Conservation (phyloP, 106 monocot genomes). For the Phalaenopsis aphrodite region DNA sequence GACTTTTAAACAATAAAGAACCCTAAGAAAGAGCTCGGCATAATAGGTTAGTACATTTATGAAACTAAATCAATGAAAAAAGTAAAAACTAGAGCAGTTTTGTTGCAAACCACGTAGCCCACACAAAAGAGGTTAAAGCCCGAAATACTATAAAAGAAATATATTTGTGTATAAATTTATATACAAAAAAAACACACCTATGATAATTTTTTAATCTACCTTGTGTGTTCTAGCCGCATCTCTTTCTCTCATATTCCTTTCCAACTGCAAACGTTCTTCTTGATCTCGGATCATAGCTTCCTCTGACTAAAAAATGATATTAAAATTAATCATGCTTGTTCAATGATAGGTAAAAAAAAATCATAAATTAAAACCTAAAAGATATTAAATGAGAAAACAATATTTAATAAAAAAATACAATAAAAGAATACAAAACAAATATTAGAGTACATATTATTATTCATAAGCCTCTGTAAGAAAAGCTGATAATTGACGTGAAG, state of each 20-base stretch:
- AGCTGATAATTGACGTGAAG: not conserved
- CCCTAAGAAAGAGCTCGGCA: not conserved
- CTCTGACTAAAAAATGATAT: constrained; percentile 42
- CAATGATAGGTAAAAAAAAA: not conserved
- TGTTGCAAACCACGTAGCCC: not conserved
- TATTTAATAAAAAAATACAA: not conserved
- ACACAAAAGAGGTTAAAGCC: not conserved
- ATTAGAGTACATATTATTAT: not conserved
- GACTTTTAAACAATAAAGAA: not conserved
- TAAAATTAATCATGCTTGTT: not conserved
- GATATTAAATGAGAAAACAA: not conserved
- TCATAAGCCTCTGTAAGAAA: not conserved
- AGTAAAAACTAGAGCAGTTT: not conserved
- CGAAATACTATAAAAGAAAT: not conserved
- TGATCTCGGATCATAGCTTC: constrained; percentile 75
- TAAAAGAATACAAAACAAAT: not conserved
- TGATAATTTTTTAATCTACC: constrained; percentile 19
- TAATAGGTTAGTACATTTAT: not conserved
- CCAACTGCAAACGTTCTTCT: constrained; percentile 71
- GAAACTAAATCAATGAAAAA: not conserved
- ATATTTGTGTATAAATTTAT: not conserved
- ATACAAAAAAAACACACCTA: not conserved
- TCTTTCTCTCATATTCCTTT: constrained; percentile 77
- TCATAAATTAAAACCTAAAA: not conserved
- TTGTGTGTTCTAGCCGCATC: constrained; percentile 79